Base-by-base conservation (phyloP, 805 yeast species). In the Candida taoyuanica region DNA sequence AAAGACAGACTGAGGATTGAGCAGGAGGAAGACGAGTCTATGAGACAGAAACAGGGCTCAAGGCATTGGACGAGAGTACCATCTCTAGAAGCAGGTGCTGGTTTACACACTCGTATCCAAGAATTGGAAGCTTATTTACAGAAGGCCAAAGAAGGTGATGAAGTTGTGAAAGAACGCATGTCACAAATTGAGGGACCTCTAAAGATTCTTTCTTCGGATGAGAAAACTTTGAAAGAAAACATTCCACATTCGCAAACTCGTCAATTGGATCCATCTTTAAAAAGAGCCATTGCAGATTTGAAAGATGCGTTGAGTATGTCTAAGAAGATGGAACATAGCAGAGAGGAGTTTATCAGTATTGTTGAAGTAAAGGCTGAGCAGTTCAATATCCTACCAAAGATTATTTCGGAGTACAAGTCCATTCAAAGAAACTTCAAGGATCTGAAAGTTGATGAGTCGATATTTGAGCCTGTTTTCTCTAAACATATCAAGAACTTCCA, bases 81-180 rank as follows among this genome's bases (percentile, higher is more conserved):
- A 0, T 74, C 88, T 1, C 48, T 53, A 9, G 69, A 58, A 4
- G 74, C 77, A 1, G 70, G 72, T 8, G 46, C 55, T 1, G 65
- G 60, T 2, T 56, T 73, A 4, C 46, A 60, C 32, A 57, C 59
- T 4, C 70, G 70, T 34, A 52, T 79, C 2, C 51, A 54, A 2
- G 69, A 69, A 16, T 63, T 81, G 53, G 66, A 65, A 23, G 55
- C 51, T 3, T 81, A 78, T 50, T 55, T 83, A 14, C 48, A 52
- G 1, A 76, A 76, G 44, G 93, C 95, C 1, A 59, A 62, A 20
- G 52, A 62, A 4, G 84, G 93, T 7, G 95, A 88, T 57, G 57
- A 57, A 3, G 62, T 71, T 3, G 73, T 85, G 0, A 48, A 58
- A 5, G 55, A 60, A 3, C 72, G 73, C 33, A 74, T 76, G 45